Base-by-base conservation (phyloP, 2,329 filamentous ascomycete genomes). In the Alternaria burnsii region DNA sequence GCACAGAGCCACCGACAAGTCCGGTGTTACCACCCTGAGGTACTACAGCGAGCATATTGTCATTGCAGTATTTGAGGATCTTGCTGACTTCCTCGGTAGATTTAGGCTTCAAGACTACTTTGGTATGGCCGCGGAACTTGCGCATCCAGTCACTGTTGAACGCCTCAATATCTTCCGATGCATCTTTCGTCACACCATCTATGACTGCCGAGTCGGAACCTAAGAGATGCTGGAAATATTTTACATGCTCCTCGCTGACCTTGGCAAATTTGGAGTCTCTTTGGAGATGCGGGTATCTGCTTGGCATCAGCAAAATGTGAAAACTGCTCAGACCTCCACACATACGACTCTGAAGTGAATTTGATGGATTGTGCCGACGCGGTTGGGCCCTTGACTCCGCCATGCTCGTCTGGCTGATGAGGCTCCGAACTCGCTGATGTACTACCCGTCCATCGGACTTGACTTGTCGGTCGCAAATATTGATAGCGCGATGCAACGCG, bases 131-230 rank as follows among this genome's bases (percentile, higher is more conserved):
- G 62, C 92, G 89, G 83, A 97, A 99, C 82, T 99, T 99, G 80
- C 92, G 90, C 94, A 99, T 97, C 95, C 96, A 99, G 82, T 99
- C 95, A 76, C 89, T 88, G 80, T 99, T 99, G 85, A 93, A 99
- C 8, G 91, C 87, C 76, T 95, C 92, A 67, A 98, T 85, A 76
- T 98, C 95, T 71, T 92, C 91, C 3, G 85, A 82, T 14, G 88
- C 88, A 78, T 94, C 88, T 68, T 87, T 80, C 4, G 88, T 92
- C 55, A 97, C 86, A 52, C 92, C 92, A 76, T 97, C 94, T 62
- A 98, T 87, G 52, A 97, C 85, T 2, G 93, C 93, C 36, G 91
- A 91, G 36, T 90, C 88, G 50, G 87, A 86, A 56, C 93, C 92
- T 34, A 99, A 85, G n/a, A 97, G 81, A 20, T 88, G 83, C 76